A percentile compares a stretch with the other conserved stretches of the same genome.
phyloP scores from a whole-genome alignment of 257 asterid genomes.

The Solanum etuberosum region DNA sequence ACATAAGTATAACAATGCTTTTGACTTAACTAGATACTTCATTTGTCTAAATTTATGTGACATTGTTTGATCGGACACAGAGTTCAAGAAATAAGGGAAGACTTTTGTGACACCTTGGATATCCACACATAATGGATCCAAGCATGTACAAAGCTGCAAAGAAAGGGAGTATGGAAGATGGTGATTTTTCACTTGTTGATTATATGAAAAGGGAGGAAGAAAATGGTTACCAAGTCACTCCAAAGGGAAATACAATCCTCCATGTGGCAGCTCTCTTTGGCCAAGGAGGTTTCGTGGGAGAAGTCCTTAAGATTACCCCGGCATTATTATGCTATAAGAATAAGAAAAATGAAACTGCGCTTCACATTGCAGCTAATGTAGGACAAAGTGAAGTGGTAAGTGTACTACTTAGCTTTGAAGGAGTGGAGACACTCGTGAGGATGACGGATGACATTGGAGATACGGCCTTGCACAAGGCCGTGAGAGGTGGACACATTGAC shows the following conservation, averaged over 20 bases:
- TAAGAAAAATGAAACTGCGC: background rate
- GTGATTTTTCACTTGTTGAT: background rate
- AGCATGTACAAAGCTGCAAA: background rate
- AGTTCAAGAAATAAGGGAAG: too few species aligned
- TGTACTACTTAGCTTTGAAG: background rate
- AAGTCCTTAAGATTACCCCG: background rate
- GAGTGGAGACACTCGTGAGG: background rate
- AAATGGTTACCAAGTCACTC: background rate
- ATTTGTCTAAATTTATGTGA: too few species aligned
- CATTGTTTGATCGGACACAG: too few species aligned
- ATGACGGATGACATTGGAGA: background rate
- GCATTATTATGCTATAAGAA: background rate
- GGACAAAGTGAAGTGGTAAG: background rate
- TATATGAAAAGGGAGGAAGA: background rate
- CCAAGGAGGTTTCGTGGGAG: background rate
- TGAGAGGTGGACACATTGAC: background rate
- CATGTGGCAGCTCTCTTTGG: slow-evolving; percentile 11
- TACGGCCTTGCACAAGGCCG: slow-evolving; percentile 6
- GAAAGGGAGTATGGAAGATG: background rate
- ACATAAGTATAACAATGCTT: too few species aligned
- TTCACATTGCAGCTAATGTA: slow-evolving; percentile 7
- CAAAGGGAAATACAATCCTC: slow-evolving; percentile 6
- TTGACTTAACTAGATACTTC: too few species aligned
- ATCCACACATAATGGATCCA: background rate
- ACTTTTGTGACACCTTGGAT: too few species aligned